Evolutionary conservation across 2,329 filamentous ascomycete species (phyloP).

Genomic region (Sarocladiaceae sp.): DNA sequence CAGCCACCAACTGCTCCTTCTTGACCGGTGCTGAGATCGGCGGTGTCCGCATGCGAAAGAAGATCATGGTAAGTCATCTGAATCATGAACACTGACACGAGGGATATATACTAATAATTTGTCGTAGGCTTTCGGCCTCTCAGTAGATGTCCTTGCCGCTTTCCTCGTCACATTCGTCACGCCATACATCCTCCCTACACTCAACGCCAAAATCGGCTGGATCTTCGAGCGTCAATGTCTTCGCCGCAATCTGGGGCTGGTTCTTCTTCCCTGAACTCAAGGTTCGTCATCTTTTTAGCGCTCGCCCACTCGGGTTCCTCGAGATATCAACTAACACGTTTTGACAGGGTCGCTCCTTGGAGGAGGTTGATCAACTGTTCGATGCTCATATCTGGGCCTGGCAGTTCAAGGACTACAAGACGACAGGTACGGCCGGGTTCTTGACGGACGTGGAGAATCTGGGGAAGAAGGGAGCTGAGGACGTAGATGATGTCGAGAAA

Average conservation of each 20-base stretch:
- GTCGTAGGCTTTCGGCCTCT: slow-evolving; percentile 8
- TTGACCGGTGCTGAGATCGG: slow-evolving; percentile 10
- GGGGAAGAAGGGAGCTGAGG: neutral
- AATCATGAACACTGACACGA: slow-evolving; percentile 24
- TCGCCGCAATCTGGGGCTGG: neutral
- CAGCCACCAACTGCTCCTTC: slow-evolving; percentile 9
- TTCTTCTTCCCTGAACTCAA: slow-evolving; percentile 12
- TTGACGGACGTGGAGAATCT: slow-evolving; percentile 5
- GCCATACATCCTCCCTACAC: slow-evolving; percentile 7
- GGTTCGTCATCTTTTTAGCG: neutral
- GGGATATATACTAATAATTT: no score
- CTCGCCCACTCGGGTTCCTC: no score
- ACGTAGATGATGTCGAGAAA: neutral
- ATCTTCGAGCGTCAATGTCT: slow-evolving; percentile 8
- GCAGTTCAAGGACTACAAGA: slow-evolving; percentile 8
- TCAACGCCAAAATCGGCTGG: slow-evolving; percentile 9
- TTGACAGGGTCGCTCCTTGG: neutral
- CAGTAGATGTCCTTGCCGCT: slow-evolving; percentile 10
- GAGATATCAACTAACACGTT: neutral
- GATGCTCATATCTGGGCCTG: slow-evolving; percentile 6
- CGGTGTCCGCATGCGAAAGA: slow-evolving; percentile 10
- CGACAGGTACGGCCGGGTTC: slow-evolving; percentile 3
- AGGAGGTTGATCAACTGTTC: slow-evolving; percentile 11
- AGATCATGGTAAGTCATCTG: slow-evolving; percentile 18
- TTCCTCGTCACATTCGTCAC: slow-evolving; percentile 13